Percentiles rank a stretch among this genome's conserved stretches.
Conservation (phyloP, 2,329 filamentous ascomycete species). For the Penicillium sp. region DNA sequence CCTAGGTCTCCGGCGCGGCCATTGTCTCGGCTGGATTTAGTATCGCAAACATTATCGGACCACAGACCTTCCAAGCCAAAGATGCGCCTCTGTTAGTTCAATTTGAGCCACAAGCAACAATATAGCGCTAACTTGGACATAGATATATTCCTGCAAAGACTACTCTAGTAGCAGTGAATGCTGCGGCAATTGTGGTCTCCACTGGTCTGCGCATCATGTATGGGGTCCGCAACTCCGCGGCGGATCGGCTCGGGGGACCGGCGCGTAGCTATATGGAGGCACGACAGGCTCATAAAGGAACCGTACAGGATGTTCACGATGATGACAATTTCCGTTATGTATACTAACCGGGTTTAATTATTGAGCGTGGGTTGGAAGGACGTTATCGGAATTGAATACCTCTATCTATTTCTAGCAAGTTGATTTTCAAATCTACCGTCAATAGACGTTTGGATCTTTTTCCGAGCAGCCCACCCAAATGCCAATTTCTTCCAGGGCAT, state of each 20-base stretch:
- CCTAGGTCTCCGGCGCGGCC: constrained; percentile 43
- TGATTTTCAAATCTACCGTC: too few relatives aligned
- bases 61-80: constrained; percentile 45
- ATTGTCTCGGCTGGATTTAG: constrained; percentile 45
- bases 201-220: constrained; percentile 26
- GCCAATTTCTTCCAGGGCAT: too few relatives aligned
- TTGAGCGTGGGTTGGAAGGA: too few relatives aligned
- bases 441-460: too few relatives aligned
- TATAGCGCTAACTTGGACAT: constrained; percentile 5
- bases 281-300: constrained; percentile 13
- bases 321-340: constrained; percentile 30
- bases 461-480: too few relatives aligned
- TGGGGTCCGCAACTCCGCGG: constrained; percentile 25
- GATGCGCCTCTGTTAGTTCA: constrained; percentile 40
- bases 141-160: constrained; percentile 37
- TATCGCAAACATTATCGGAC: constrained; percentile 34
- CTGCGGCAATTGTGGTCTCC: constrained; percentile 28
- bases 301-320: constrained; percentile 22
- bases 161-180: constrained; percentile 37
- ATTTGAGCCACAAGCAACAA: too few relatives aligned
- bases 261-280: constrained; percentile 24
- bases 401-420: too few relatives aligned
- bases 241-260: constrained; percentile 18
- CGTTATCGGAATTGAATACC: too few relatives aligned
- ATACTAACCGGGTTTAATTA: constrained; percentile 20